These are phyloP conservation scores for Phaeosphaeriaceae sp. DNA, from an alignment of 2,329 filamentous ascomycete species.

Conservation along the genomic window DNA sequence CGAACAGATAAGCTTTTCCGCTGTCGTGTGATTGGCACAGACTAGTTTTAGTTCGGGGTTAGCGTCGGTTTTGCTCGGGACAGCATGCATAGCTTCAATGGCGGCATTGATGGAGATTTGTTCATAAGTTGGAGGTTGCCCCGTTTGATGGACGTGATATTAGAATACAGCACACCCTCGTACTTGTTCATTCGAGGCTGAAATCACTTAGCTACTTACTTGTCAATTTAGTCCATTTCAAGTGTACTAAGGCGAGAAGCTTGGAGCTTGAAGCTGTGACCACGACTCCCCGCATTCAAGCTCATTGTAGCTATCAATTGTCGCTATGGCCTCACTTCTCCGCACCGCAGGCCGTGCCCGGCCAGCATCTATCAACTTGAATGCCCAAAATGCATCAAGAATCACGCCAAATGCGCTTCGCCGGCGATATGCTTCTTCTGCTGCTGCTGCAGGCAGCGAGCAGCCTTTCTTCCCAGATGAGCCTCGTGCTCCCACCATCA, in stretches of 20 bases:
- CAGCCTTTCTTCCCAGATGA: conserved; percentile 65
- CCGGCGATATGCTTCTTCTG: conserved; percentile 42
- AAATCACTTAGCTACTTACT: not conserved
- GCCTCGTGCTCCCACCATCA: conserved; percentile 61
- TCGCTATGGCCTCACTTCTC: conserved; percentile 41
- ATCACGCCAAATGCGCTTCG: conserved; percentile 27
- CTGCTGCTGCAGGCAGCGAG: conserved; percentile 42
- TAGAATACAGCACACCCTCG: not conserved
- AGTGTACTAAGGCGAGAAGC: no score
- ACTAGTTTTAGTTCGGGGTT: conserved; percentile 23
- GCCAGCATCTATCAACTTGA: conserved; percentile 22
- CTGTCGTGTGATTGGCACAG: conserved; percentile 13
- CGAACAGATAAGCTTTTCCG: conserved; percentile 7
- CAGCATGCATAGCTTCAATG: conserved; percentile 11
- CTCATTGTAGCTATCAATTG: conserved; percentile 1
- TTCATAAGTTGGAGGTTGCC: conserved; percentile 15
- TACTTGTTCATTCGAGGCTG: not conserved
- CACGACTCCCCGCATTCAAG: not conserved
- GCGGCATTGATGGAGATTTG: conserved; percentile 12
- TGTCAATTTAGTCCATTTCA: no score
- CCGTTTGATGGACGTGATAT: not conserved
- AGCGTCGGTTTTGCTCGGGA: conserved; percentile 24
- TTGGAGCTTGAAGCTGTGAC: not conserved
- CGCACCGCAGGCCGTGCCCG: conserved; percentile 33
- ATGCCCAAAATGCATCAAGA: conserved; percentile 21